A percentile compares a stretch with the other conserved stretches of the same genome.
Evolutionary conservation across 495 filamentous ascomycete species (phyloP).

Genomic region (Apiosordaria backusii): DNA sequence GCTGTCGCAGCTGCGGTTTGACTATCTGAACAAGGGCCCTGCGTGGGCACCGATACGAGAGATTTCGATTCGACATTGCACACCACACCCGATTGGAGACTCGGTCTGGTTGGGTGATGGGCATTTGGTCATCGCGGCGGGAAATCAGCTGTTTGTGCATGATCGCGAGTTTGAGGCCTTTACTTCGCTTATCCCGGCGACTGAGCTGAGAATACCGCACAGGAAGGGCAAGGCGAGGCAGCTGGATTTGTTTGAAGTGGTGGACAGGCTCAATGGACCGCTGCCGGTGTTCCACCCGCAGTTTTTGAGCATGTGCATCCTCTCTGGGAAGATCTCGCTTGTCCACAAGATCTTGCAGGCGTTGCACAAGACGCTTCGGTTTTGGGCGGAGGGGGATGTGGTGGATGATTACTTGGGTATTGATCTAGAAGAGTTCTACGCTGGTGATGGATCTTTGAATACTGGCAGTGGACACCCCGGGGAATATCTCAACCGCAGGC

Average conservation of each 20-base stretch:
- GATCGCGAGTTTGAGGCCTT: slow-evolving; percentile 67
- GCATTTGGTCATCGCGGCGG: slow-evolving; percentile 79
- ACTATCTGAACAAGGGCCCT: slow-evolving; percentile 85
- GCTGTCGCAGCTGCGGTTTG: slow-evolving; percentile 88
- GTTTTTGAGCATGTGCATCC: slow-evolving; percentile 82
- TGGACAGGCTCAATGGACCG: slow-evolving; percentile 79
- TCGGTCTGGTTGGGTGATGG: slow-evolving; percentile 85
- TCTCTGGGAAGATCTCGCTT: slow-evolving; percentile 69
- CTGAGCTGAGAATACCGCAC: slow-evolving; percentile 58
- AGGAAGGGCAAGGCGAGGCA: slow-evolving; percentile 29
- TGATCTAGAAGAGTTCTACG: slow-evolving; percentile 67
- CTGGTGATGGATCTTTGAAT: slow-evolving; percentile 17
- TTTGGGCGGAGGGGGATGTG: slow-evolving; percentile 74
- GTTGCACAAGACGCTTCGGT: slow-evolving; percentile 77
- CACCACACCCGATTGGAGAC: slow-evolving; percentile 89
- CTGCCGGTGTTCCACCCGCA: slow-evolving; percentile 93
- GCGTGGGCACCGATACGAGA: slow-evolving; percentile 85
- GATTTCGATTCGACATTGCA: slow-evolving; percentile 74
- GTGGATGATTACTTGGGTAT: slow-evolving; percentile 79
- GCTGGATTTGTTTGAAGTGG: slow-evolving; percentile 72
- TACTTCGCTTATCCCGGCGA: slow-evolving; percentile 51
- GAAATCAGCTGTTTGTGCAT: slow-evolving; percentile 89
- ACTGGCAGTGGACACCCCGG: slow-evolving; percentile 21
- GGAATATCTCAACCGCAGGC: slow-evolving; percentile 29
- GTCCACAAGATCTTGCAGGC: slow-evolving; percentile 72